A percentile compares a stretch with the other conserved stretches of the same genome.
These are phyloP conservation scores for Zasmidium cellare DNA, from an alignment of 2,329 filamentous ascomycete genomes.

Conservation along the genomic window DNA sequence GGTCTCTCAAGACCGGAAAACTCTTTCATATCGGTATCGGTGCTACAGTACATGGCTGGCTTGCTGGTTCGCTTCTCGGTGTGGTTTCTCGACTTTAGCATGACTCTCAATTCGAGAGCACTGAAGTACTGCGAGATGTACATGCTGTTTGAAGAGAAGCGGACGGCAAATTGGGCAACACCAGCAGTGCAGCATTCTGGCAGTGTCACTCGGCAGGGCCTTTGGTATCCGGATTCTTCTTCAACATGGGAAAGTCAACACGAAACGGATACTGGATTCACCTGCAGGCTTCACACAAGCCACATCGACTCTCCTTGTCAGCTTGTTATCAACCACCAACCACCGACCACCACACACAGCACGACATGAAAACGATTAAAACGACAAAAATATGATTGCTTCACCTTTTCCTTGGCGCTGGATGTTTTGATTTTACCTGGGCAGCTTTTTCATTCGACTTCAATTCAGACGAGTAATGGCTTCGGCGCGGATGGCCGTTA, in stretches of 20 bases:
- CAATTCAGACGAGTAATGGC: conserved; percentile 2
- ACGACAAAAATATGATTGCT: conserved; percentile 7
- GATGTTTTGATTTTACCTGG: conserved; percentile 1
- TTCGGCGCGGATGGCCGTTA: neutral
- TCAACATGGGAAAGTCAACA: conserved; percentile 22
- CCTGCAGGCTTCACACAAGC: conserved; percentile 21
- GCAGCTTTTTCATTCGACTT: neutral
- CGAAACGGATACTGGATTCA: conserved; percentile 17
- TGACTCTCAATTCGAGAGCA: neutral
- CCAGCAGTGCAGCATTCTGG: conserved; percentile 31
- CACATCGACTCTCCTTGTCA: conserved; percentile 13
- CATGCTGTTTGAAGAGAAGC: conserved; percentile 18
- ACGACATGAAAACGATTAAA: neutral
- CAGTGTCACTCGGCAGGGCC: conserved; percentile 43
- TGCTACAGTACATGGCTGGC: conserved; percentile 30
- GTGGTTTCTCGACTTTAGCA: conserved; percentile 17
- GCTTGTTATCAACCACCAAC: neutral
- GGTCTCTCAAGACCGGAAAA: conserved; percentile 20
- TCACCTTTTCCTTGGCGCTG: conserved; percentile 3
- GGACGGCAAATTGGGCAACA: conserved; percentile 12
- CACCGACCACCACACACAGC: conserved; percentile 2
- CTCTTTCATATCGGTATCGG: conserved; percentile 34
- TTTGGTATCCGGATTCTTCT: conserved; percentile 26
- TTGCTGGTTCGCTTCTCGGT: conserved; percentile 29
- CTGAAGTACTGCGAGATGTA: neutral